Percentiles rank a stretch among this genome's conserved stretches.
Conservation (phyloP, 306 rosid species). For the Lagenaria siceraria region DNA sequence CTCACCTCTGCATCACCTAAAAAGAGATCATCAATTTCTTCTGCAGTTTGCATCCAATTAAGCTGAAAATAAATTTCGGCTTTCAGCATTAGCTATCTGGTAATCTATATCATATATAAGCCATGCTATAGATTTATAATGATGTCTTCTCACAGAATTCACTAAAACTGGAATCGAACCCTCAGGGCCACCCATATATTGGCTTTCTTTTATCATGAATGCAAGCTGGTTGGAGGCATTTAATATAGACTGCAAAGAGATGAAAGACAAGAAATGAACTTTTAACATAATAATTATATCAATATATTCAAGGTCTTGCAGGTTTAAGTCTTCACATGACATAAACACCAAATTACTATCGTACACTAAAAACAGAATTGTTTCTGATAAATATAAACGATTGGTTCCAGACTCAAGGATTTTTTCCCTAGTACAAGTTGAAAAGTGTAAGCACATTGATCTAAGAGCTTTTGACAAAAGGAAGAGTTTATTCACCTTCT, state of each 20-base stretch:
- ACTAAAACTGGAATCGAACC: conserved; percentile 83
- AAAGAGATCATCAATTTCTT: conserved; percentile 77
- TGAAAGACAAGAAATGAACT: neutral
- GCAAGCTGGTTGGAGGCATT: conserved; percentile 48
- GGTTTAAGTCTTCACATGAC: neutral
- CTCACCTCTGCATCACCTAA: conserved; percentile 86
- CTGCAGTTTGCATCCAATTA: conserved; percentile 73
- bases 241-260: conserved; percentile 45
- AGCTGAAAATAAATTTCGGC: conserved; percentile 34
- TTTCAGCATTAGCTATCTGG: conserved; percentile 5
- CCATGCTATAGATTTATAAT: conserved; percentile 4
- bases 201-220: conserved; percentile 54
- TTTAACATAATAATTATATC: neutral
- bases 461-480: neutral
- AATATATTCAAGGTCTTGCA: neutral
- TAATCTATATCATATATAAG: neutral
- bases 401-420: neutral
- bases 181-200: conserved; percentile 57
- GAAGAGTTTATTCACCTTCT: conserved; percentile 37
- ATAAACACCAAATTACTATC: neutral
- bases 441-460: neutral
- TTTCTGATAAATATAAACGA: neutral
- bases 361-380: neutral
- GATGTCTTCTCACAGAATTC: conserved; percentile 57
- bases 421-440: neutral